A percentile compares a stretch with the other conserved stretches of the same genome.
Conservation (phyloP, 257 asterid genomes). For the Hygrophila difformis region DNA sequence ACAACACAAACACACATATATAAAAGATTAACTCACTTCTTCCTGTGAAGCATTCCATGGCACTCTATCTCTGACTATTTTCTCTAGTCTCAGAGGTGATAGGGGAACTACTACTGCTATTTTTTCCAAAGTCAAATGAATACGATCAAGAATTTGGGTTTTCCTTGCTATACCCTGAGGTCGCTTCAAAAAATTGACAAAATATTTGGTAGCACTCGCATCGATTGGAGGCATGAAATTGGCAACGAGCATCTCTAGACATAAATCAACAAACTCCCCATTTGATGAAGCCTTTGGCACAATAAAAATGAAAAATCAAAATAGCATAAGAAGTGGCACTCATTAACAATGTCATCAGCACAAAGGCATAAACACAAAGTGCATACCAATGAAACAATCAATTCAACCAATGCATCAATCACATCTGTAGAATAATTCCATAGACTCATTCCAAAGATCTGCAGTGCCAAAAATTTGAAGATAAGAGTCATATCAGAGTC, state of each 20-base stretch:
- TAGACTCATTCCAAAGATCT: slow-evolving; percentile 70
- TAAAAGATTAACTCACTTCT: slow-evolving; percentile 37
- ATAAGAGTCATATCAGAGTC: not conserved
- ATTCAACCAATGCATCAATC: slow-evolving; percentile 73
- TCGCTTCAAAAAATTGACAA: slow-evolving; percentile 38
- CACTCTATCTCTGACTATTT: slow-evolving; percentile 53
- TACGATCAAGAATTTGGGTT: slow-evolving; percentile 63
- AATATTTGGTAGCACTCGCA: slow-evolving; percentile 20
- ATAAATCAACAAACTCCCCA: slow-evolving; percentile 62
- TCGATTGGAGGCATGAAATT: slow-evolving; percentile 64
- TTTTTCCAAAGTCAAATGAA: slow-evolving; percentile 58
- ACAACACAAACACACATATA: not conserved
- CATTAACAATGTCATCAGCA: slow-evolving; percentile 3
- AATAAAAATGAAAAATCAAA: not conserved
- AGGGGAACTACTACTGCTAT: slow-evolving; percentile 74
- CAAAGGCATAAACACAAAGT: slow-evolving; percentile 1
- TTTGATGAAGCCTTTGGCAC: slow-evolving; percentile 55
- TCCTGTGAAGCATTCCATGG: slow-evolving; percentile 40
- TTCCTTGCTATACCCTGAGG: slow-evolving; percentile 57
- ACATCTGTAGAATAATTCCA: slow-evolving; percentile 82
- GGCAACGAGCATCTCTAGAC: slow-evolving; percentile 74
- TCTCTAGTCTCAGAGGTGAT: slow-evolving; percentile 65
- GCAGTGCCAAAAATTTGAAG: slow-evolving; percentile 17
- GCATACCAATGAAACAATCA: slow-evolving; percentile 65
- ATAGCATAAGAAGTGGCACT: not conserved